Conservation (phyloP, 2,329 filamentous ascomycete genomes). For the Phyllosticta capitalensis region DNA sequence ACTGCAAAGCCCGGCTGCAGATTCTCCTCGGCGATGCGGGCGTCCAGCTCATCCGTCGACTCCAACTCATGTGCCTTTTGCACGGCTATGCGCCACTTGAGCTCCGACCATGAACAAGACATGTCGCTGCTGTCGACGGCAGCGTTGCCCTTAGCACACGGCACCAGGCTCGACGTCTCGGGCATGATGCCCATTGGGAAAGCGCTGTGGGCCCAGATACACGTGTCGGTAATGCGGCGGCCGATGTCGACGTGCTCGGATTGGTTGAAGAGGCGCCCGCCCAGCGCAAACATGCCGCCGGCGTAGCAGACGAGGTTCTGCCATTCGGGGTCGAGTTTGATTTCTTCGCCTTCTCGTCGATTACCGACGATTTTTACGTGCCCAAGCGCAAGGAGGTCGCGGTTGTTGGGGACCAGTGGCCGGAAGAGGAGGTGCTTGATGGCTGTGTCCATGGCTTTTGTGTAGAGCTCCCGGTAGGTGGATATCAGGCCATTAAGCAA, state of each 20-base stretch:
- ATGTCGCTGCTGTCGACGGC: conserved; percentile 15
- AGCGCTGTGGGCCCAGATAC: conserved; percentile 53
- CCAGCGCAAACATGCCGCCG: conserved; percentile 54
- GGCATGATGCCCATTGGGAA: conserved; percentile 53
- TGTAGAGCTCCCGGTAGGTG: conserved; percentile 47
- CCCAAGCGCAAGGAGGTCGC: conserved; percentile 32
- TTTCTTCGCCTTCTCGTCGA: not conserved
- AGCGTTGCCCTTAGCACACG: conserved; percentile 28
- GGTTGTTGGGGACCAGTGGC: conserved; percentile 38
- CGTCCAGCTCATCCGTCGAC: conserved; percentile 22
- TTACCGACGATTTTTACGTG: not conserved
- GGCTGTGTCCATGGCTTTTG: conserved; percentile 37
- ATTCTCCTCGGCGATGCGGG: conserved; percentile 30
- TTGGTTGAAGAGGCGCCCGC: conserved; percentile 48
- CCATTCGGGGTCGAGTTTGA: conserved; percentile 40
- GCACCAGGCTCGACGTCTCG: conserved; percentile 45
- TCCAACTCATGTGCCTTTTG: conserved; percentile 16
- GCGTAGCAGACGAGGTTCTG: conserved; percentile 52
- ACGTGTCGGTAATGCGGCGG: conserved; percentile 48
- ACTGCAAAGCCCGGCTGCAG: conserved; percentile 36
- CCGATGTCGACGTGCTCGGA: conserved; percentile 46
- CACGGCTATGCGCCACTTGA: conserved; percentile 38
- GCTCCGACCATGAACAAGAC: conserved; percentile 47
- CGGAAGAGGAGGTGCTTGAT: conserved; percentile 39
- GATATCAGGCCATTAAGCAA: conserved; percentile 37